These are phyloP conservation scores for Aspergillus egyptiacus DNA, from an alignment of 495 filamentous ascomycete genomes.

Conservation along the genomic window DNA sequence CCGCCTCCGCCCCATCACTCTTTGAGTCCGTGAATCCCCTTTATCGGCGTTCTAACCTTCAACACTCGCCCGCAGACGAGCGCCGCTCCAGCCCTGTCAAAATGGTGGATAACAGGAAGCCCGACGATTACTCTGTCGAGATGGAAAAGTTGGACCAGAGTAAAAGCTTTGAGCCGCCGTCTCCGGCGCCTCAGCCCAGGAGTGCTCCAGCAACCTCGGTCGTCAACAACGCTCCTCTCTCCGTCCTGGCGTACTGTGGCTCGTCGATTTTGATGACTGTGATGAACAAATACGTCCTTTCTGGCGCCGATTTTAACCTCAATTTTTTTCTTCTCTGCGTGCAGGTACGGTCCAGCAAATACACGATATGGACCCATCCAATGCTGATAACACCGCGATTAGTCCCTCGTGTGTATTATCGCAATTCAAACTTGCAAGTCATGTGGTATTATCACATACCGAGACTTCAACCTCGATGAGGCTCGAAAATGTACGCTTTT, in stretches of 20 bases:
- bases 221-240: constrained; percentile 66
- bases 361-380: neutral
- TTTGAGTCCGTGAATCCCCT: neutral
- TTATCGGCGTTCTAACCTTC: neutral
- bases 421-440: constrained; percentile 85
- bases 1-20: neutral
- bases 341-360: constrained; percentile 56
- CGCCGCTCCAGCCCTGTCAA: constrained; percentile 13
- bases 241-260: constrained; percentile 85
- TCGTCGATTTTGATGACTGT: constrained; percentile 98
- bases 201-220: constrained; percentile 30
- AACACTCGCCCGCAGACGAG: neutral
- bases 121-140: constrained; percentile 71
- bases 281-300: constrained; percentile 98
- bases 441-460: constrained; percentile 75
- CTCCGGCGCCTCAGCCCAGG: constrained; percentile 35
- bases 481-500: constrained; percentile 75
- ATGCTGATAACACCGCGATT: constrained; percentile 13
- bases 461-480: constrained; percentile 86
- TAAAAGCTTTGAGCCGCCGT: constrained; percentile 46
- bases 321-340: constrained; percentile 92
- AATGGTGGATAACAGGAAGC: constrained; percentile 80
- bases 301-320: constrained; percentile 84
- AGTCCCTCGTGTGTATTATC: constrained; percentile 87
- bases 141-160: constrained; percentile 62